Base-by-base conservation (phyloP, 2,329 filamentous ascomycete genomes). In the Stenocarpella maydis region DNA sequence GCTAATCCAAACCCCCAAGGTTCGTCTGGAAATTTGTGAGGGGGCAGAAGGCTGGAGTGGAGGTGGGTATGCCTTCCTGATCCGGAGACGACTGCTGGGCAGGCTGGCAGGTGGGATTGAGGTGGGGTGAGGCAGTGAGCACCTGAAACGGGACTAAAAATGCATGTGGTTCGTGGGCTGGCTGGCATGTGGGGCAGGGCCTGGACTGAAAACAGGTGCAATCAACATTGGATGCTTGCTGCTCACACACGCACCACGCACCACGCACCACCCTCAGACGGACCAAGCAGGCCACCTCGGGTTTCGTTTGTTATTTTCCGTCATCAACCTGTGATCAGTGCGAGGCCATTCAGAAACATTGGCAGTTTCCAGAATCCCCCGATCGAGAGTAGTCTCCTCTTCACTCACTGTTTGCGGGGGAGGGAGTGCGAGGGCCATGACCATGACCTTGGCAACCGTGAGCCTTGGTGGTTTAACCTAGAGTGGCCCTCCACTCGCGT, bases 291-390 rank as follows among this genome's bases (percentile, higher is more conserved):
- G 10, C 55, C 55, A 47, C 58, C 58, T 28, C 41, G 19, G 21
- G 58, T 61, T 61, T 47, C 58, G 58, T 43, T 41, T 47, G 47
- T 61, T n/a, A n/a, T 61, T 34, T 61, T n/a, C 58, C 43, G 19
- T 28, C 58, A 47, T 47, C 58, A 61, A 24, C 58, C 24, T 45
- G 58, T 61, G 26, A 61, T 61, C 58, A 47, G 58, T 47, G 41
- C 58, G 58, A 61, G 58, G 58, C 58, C 28, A 34, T 61, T 47
- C 58, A 61, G 58, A 61, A 61, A 61, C 58, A 61, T 61, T 41
- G 58, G 58, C 4, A 15, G 58, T 61, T 61, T 61, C 41, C 26
- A 61, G 41, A 61, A 47, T 47, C 26, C 58, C 41, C 55, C 39
- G 55, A 41, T 7, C 37, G 26, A 43, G 39, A 37, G 34, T 8